These are phyloP conservation scores for Diaporthe vaccinii DNA, from an alignment of 2,329 filamentous ascomycete species.

Conservation along the genomic window DNA sequence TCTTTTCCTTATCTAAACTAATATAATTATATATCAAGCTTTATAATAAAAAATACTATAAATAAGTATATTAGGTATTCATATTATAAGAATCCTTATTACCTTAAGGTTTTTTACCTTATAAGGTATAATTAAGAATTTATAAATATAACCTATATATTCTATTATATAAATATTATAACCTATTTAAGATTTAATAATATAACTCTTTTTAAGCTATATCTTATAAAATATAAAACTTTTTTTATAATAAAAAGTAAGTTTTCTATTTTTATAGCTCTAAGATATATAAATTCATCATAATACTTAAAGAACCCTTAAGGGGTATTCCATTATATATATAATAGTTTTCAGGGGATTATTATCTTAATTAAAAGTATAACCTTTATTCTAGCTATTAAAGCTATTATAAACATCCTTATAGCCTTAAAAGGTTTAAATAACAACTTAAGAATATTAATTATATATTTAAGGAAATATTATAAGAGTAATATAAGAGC, in stretches of 20 bases:
- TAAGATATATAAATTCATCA: background rate
- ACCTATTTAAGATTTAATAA: background rate
- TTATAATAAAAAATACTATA: background rate
- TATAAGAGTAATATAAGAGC: background rate
- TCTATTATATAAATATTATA: background rate
- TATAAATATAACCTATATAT: background rate
- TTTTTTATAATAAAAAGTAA: background rate
- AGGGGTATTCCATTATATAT: background rate
- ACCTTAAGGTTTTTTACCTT: background rate
- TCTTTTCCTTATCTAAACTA: too few species aligned
- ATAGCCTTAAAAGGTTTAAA: background rate
- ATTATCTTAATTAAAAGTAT: background rate
- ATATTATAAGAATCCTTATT: background rate
- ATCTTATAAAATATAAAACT: background rate
- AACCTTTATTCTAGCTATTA: background rate
- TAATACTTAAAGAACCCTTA: background rate
- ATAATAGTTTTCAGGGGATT: background rate
- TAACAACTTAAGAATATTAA: background rate
- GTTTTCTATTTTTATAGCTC: background rate
- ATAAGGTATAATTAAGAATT: background rate
- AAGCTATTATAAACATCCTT: background rate
- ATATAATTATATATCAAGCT: background rate
- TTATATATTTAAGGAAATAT: background rate
- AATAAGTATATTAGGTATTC: background rate
- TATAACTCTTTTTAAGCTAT: background rate